Evolutionary conservation across 352 stramenopile genomes (phyloP), one percentile per base, ranked within the genome.

Genomic region (Saprolegnia parasitica): DNA sequence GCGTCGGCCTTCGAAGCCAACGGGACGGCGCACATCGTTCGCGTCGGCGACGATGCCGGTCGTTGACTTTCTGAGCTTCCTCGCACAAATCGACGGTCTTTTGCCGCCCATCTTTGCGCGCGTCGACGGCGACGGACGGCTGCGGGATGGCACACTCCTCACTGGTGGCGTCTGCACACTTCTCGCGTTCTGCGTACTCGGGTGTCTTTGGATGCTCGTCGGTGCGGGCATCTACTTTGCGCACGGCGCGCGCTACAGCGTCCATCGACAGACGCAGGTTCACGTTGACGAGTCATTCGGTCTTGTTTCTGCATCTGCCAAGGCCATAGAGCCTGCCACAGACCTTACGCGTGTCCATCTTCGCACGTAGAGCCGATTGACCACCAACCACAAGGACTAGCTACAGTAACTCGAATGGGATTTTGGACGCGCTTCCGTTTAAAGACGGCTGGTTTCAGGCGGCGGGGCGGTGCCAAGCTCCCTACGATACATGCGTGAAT

Each of bases 41-140:
- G 77, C 23, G 68, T 78, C 56, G 86, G 86, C 54, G 86, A 91
- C 82, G 32, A 74, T 95, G 24, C 86, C 86, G 13, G 72, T 95
- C 16, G 86, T 93, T 16, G 84, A 93, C 24, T 68, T 96, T 8
- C 77, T 95, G 9, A 86, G 81, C 40, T 78, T 93, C 39, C 73
- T 93, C 32, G 81, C 86, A 55, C 86, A 95, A 55, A 76, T 78
- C 29, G 89, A 96, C 73, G 87, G 87, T 42, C 77, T 96, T 4
- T 67, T 93, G 40, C 86, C 88, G 42, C 45, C 50, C 54, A 66
- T 88, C 11, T 92, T 95, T 78, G 74, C 45, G 5, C 46, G 32
- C 9, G n/a, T 77, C 26, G 73, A 79, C 50, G 39, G 32, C 11
- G 52, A 73, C 32, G 72, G 71, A 29, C 76, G 74, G 26, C 52